Percentiles rank a stretch among this genome's conserved stretches.
Evolutionary conservation across 345 rosid genomes (phyloP).

Genomic region (Euphorbia lathyris): DNA sequence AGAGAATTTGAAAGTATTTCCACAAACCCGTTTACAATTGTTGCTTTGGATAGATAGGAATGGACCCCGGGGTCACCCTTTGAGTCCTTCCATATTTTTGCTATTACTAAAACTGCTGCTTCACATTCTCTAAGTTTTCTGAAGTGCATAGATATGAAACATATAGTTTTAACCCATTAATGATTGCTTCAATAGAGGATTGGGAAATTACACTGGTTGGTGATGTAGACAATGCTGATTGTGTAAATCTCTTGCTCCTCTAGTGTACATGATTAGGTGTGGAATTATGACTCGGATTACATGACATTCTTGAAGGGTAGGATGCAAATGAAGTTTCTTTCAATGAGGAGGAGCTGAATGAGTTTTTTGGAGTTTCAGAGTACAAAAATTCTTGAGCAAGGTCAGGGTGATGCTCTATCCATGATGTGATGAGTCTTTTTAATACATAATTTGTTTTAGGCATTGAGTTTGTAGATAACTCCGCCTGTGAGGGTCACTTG

Average conservation of each 20-base stretch:
- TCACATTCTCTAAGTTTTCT: constrained; percentile 59
- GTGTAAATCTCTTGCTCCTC: constrained; percentile 38
- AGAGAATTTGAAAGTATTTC: constrained; percentile 58
- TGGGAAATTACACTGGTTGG: constrained; percentile 69
- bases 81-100: constrained; percentile 54
- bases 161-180: constrained; percentile 45
- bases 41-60: constrained; percentile 45
- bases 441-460: constrained; percentile 71
- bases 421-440: constrained; percentile 59
- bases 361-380: constrained; percentile 49
- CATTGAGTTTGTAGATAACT: constrained; percentile 35
- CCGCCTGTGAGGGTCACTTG: too few species aligned
- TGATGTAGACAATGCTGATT: constrained; percentile 29
- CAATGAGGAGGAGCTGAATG: constrained; percentile 31
- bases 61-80: constrained; percentile 51
- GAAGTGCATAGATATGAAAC: constrained; percentile 57
- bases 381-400: constrained; percentile 52
- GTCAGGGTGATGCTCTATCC: constrained; percentile 67
- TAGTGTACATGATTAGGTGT: constrained; percentile 25
- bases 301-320: constrained; percentile 21
- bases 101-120: constrained; percentile 46
- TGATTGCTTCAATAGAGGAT: constrained; percentile 45
- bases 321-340: constrained; percentile 25
- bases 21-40: constrained; percentile 48
- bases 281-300: constrained; percentile 13